Evolutionary conservation across 768 basidiomycete species (phyloP), one percentile per base, ranked within the genome.

Genomic region (Butyriboletus loyo): DNA sequence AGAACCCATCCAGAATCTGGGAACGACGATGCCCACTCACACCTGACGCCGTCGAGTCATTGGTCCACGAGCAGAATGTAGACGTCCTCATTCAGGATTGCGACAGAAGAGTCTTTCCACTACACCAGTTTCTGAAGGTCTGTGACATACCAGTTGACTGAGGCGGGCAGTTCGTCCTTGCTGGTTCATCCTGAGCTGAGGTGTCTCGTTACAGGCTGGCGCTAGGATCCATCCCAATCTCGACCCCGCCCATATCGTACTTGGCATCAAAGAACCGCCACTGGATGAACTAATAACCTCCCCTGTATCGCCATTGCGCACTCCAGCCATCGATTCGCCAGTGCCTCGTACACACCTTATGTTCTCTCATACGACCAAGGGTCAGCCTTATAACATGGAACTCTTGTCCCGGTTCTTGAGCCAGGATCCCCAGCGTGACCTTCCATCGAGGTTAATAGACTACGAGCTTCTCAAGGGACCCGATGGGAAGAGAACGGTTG

Each of bases 361-460:
- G 85, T 96, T 97, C 77, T 92, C 89, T 28, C 93, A 95, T 66
- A 95, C 93, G 0, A 81, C 82, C 49, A 96, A 95, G 68, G 89
- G 89, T 0, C 90, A 96, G 68, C 68, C 75, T 7, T 95, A 95
- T 70, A 97, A 96, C 61, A 89, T 86, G 64, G 81, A 85, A 0
- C 72, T 97, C 0, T 76, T 97, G 3, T 75, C 85, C 0, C 75
- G 78, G 46, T 92, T 89, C 66, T 69, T 87, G 8, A 69, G 69
- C 4, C 64, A 66, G 41, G 46, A 72, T 44, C 38, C 59, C 32
- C 46, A 41, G 2, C 46, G 46, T 7, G 46, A 55, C 32, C 37
- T 56, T 49, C 64, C 74, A 5, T 80, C 85, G 1, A 74, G 79
- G 3, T 68, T 96, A 14, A 78, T 97, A 48, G 94, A 97, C 67